phyloP scores from a whole-genome alignment of 768 basidiomycete species.

The Serendipita sp. region DNA sequence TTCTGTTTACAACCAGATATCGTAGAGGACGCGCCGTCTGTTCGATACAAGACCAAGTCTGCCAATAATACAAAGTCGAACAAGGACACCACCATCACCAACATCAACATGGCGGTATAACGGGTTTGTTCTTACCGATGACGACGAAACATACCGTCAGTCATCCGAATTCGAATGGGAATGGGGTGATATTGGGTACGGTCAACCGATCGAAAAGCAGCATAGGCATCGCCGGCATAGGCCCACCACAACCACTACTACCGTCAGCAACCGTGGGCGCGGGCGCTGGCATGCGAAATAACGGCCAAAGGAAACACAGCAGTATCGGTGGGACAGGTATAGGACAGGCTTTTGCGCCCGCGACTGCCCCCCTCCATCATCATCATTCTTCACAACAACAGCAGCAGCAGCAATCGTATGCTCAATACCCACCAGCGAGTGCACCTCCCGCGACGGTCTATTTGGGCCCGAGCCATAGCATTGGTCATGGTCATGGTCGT shows the following conservation, averaged over 20 bases:
- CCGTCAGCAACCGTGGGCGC: no score
- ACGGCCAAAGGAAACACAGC: neutral
- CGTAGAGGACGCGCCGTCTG: neutral
- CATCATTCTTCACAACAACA: neutral
- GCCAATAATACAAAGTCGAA: neutral
- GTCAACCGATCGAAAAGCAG: no score
- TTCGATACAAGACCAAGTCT: neutral
- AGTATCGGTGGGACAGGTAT: slow-evolving; percentile 1
- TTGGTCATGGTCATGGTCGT: neutral
- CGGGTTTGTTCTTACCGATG: no score
- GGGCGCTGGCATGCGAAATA: no score
- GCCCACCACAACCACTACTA: no score
- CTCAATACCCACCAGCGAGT: neutral
- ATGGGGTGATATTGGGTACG: no score
- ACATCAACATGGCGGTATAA: no score
- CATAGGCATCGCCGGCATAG: no score
- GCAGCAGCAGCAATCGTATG: neutral
- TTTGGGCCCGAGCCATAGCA: neutral
- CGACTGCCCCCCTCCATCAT: neutral
- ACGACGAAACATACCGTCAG: no score
- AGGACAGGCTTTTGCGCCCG: neutral
- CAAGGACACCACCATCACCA: no score
- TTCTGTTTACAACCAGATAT: neutral
- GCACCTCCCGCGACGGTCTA: neutral
- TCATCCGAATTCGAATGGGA: no score